These are phyloP conservation scores for Amanita fuliginea DNA, from an alignment of 768 basidiomycete genomes.

Conservation along the genomic window DNA sequence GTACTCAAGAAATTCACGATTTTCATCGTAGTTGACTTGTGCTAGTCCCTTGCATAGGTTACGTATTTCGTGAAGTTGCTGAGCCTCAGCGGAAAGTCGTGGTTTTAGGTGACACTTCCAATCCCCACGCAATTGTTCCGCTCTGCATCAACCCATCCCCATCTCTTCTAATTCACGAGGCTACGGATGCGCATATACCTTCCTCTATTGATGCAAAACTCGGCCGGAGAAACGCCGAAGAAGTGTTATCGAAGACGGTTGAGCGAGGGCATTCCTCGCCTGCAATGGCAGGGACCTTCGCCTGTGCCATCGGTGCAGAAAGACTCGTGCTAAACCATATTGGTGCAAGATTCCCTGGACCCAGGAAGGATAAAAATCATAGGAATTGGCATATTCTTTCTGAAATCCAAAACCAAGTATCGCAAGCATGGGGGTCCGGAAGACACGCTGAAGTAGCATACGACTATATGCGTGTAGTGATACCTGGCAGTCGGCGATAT, in stretches of 20 bases:
- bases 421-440: constrained; percentile 39
- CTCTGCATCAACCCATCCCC: constrained; percentile 38
- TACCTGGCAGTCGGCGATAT: constrained; percentile 17
- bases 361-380: not conserved
- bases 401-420: constrained; percentile 58
- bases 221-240: constrained; percentile 29
- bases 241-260: constrained; percentile 38
- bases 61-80: constrained; percentile 52
- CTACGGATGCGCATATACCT: constrained; percentile 68
- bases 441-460: constrained; percentile 40
- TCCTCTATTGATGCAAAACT: constrained; percentile 34
- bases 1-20: constrained; percentile 24
- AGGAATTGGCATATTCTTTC: constrained; percentile 27
- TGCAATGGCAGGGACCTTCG: constrained; percentile 68
- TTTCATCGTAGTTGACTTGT: not conserved
- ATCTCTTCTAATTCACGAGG: constrained; percentile 77
- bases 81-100: constrained; percentile 49
- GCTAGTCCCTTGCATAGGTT: constrained; percentile 71
- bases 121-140: constrained; percentile 48
- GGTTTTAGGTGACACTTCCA: constrained; percentile 69
- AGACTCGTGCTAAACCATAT: constrained; percentile 71
- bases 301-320: constrained; percentile 46
- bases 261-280: constrained; percentile 72
- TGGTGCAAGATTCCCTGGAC: constrained; percentile 39
- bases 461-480: constrained; percentile 40